Percentiles rank a stretch among this genome's conserved stretches.
Conservation (phyloP, 148 eudicot genomes). For the Camellia japonica region DNA sequence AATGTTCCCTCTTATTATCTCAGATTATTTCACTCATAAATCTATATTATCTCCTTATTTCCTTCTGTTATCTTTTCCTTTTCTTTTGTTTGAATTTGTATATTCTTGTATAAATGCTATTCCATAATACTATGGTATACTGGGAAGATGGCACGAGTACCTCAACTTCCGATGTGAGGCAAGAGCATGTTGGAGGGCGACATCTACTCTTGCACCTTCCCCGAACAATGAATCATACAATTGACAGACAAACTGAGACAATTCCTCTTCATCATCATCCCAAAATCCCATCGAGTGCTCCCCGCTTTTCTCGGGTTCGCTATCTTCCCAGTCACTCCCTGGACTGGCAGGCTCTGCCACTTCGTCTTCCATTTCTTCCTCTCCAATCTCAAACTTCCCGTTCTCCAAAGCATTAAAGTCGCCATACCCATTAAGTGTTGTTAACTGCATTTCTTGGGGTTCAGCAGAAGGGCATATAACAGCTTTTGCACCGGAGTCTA, state of each 20-base stretch:
- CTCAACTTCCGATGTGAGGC: constrained; percentile 68
- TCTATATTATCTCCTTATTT: constrained; percentile 7
- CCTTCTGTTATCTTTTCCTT: neutral
- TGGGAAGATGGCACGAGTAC: constrained; percentile 79
- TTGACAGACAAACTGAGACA: constrained; percentile 66
- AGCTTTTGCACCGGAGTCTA: constrained; percentile 95
- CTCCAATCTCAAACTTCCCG: constrained; percentile 91
- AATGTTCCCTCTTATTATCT: neutral
- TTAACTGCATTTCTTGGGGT: constrained; percentile 67
- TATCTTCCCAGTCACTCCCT: constrained; percentile 93
- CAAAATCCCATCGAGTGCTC: constrained; percentile 50
- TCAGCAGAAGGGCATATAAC: constrained; percentile 81
- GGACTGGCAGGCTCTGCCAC: constrained; percentile 68
- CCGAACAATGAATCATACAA: constrained; percentile 66
- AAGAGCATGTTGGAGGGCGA: constrained; percentile 65
- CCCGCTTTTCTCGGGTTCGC: constrained; percentile 60
- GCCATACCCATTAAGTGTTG: constrained; percentile 64
- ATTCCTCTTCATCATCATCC: constrained; percentile 86
- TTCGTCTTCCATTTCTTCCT: constrained; percentile 76
- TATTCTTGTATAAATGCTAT: constrained; percentile 1
- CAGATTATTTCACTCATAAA: constrained; percentile 3
- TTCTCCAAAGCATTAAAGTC: constrained; percentile 61
- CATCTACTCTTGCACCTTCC: constrained; percentile 58
- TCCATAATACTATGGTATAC: constrained; percentile 33
- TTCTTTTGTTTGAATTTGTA: neutral